Conservation (phyloP, 2,329 filamentous ascomycete genomes). For the Cladosporium oxysporum region DNA sequence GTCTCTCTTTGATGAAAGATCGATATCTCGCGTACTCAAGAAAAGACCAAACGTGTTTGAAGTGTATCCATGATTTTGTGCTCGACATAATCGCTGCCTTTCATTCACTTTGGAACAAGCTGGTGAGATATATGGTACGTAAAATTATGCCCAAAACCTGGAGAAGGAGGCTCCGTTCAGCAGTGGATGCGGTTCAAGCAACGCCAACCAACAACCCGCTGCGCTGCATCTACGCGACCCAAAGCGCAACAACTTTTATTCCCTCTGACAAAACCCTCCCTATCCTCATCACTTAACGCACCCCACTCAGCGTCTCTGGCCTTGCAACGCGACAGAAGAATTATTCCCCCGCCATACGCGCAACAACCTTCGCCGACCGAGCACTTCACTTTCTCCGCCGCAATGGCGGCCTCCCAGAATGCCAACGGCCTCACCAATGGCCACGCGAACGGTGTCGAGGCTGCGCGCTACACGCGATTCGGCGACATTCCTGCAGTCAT, state of each 20-base stretch:
- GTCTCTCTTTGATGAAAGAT: too few relatives aligned
- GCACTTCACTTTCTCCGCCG: slow-evolving; percentile 22
- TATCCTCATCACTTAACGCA: not conserved
- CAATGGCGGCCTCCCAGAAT: slow-evolving; percentile 49
- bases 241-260: slow-evolving; percentile 9
- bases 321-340: not conserved
- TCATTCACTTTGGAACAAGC: not conserved
- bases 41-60: too few relatives aligned
- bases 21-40: too few relatives aligned
- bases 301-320: not conserved
- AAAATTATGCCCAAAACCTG: not conserved
- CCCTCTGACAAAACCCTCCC: not conserved
- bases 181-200: not conserved
- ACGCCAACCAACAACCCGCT: not conserved
- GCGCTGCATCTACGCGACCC: not conserved
- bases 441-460: slow-evolving; percentile 27
- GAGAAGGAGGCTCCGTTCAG: not conserved
- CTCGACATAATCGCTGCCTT: not conserved
- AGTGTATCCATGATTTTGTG: not conserved
- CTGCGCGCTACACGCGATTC: slow-evolving; percentile 51
- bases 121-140: not conserved
- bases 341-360: not conserved
- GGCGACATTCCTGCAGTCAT: slow-evolving; percentile 64
- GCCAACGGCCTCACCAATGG: slow-evolving; percentile 41
- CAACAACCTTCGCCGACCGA: slow-evolving; percentile 12